Evolutionary conservation across 129 eudicot genomes (phyloP).

Genomic region (Daucus carota): DH1_v3.0 NC_030388.2:22967501-22968000

Average conservation of each 20-base stretch:
- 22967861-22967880: not conserved
- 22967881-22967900: not conserved
- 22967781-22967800: constrained; percentile 5
- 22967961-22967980: too few relatives aligned
- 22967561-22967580: constrained; percentile 12
- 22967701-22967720: constrained; percentile 12
- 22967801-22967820: not conserved
- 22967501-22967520: constrained; percentile 19
- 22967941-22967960: not conserved
- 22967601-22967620: not conserved
- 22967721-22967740: constrained; percentile 16
- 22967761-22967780: not conserved
- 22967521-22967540: constrained; percentile 18
- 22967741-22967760: constrained; percentile 13
- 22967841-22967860: not conserved
- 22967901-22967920: constrained; percentile 2
- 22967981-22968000: too few relatives aligned
- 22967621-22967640: constrained; percentile 17
- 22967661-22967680: constrained; percentile 15
- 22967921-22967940: not conserved
- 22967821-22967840: not conserved
- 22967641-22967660: constrained; percentile 13
- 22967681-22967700: constrained; percentile 13
- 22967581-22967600: constrained; percentile 17
- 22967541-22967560: constrained; percentile 14